phyloP scores from a whole-genome alignment of 2,329 filamentous ascomycete genomes.

The Alternaria infectoria region DNA sequence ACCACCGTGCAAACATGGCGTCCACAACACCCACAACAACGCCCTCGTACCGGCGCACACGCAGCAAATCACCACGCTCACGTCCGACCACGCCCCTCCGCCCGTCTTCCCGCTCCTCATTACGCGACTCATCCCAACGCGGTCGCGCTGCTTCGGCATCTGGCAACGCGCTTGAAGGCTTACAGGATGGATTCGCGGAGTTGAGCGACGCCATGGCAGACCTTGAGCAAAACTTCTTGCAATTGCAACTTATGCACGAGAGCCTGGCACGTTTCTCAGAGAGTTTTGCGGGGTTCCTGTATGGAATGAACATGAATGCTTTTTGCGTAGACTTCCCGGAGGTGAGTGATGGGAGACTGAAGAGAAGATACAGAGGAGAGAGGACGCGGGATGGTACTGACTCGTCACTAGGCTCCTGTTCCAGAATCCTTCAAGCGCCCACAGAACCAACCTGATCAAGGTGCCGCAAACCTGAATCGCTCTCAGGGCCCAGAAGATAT shows the following conservation, averaged over 20 bases:
- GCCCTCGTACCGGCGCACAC: conserved; percentile 54
- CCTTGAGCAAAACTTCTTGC: conserved; percentile 96
- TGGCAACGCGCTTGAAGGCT: conserved; percentile 74
- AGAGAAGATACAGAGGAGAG: no score
- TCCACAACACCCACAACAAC: conserved; percentile 34
- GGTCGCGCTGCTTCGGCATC: conserved; percentile 56
- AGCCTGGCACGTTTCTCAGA: conserved; percentile 91
- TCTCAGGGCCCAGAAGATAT: conserved; percentile 52
- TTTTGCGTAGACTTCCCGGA: conserved; percentile 98
- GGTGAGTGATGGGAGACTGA: conserved; percentile 56
- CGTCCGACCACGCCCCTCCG: conserved; percentile 91
- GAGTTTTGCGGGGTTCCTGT: conserved; percentile 93
- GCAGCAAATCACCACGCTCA: conserved; percentile 65
- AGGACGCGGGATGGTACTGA: neutral
- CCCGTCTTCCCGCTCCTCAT: conserved; percentile 85
- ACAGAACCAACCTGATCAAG: conserved; percentile 35
- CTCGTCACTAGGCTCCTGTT: conserved; percentile 71
- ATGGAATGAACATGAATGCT: conserved; percentile 98
- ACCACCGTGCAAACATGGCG: conserved; percentile 15
- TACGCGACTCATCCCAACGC: conserved; percentile 63
- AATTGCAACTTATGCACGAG: conserved; percentile 96
- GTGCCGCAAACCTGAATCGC: conserved; percentile 25
- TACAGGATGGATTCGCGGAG: conserved; percentile 92
- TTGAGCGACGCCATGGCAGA: conserved; percentile 93
- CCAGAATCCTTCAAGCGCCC: conserved; percentile 74